phyloP scores from a whole-genome alignment of 2,329 filamentous ascomycete species.

The Colletotrichum eleusines region DNA sequence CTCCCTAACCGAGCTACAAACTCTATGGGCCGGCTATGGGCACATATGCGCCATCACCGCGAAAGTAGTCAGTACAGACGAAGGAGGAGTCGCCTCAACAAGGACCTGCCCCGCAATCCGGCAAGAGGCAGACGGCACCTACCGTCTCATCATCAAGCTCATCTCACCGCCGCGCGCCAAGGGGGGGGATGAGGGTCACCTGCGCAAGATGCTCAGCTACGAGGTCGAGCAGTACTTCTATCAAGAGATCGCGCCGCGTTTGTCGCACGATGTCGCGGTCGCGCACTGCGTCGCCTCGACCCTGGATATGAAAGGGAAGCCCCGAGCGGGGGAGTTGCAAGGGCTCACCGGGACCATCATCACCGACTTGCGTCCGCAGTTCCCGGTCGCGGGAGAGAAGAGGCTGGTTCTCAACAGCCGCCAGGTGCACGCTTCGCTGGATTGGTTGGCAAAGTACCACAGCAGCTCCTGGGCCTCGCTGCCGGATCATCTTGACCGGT shows the following conservation, averaged over 20 bases:
- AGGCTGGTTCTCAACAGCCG: constrained; percentile 57
- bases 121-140: constrained; percentile 43
- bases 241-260: constrained; percentile 62
- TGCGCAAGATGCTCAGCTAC: constrained; percentile 76
- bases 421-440: constrained; percentile 66
- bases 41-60: constrained; percentile 68
- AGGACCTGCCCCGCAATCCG: constrained; percentile 43
- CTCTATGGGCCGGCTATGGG: constrained; percentile 65
- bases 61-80: constrained; percentile 43
- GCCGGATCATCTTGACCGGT: constrained; percentile 48
- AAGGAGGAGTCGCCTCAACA: background rate
- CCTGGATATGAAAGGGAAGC: constrained; percentile 45
- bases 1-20: constrained; percentile 55
- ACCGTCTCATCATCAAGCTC: constrained; percentile 68
- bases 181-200: constrained; percentile 67
- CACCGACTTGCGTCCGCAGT: constrained; percentile 65
- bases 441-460: constrained; percentile 75
- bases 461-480: constrained; percentile 61
- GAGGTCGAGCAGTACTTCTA: constrained; percentile 77
- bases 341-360: constrained; percentile 67
- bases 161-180: constrained; percentile 63
- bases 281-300: constrained; percentile 64
- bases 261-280: constrained; percentile 60
- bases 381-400: constrained; percentile 68
- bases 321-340: constrained; percentile 49